Evolutionary conservation across 805 yeast species (phyloP).

Genomic region (Lipomyces orientalis): DNA sequence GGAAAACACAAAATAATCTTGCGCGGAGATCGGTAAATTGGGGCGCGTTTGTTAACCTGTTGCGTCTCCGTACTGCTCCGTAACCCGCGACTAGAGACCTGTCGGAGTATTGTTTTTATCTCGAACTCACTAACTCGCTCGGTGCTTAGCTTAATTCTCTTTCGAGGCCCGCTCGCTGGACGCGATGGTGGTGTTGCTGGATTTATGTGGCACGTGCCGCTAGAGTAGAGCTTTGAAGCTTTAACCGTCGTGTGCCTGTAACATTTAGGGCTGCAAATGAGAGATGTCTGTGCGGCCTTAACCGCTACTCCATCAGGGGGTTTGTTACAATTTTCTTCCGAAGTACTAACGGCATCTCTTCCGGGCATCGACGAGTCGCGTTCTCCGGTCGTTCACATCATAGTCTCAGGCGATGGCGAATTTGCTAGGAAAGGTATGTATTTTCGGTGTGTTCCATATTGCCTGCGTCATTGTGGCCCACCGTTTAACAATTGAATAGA

Average conservation of each 20-base stretch:
- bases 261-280: background rate
- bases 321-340: background rate
- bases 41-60: background rate
- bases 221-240: background rate
- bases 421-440: conserved; percentile 48
- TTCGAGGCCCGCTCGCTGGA: background rate
- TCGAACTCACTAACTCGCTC: background rate
- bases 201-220: background rate
- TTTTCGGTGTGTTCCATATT: background rate
- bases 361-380: background rate
- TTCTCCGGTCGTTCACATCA: background rate
- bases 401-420: conserved; percentile 45
- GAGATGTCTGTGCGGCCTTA: background rate
- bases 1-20: background rate
- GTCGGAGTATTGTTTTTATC: too few relatives aligned
- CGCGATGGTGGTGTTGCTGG: background rate
- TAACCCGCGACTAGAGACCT: background rate
- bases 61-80: background rate
- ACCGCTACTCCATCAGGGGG: background rate
- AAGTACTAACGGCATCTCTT: background rate
- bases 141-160: background rate
- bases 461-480: background rate
- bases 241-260: background rate
- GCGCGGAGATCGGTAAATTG: background rate
- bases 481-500: conserved; percentile 43